phyloP scores from a whole-genome alignment of 805 yeast genomes.

The Starmerella etchellsii region DNA sequence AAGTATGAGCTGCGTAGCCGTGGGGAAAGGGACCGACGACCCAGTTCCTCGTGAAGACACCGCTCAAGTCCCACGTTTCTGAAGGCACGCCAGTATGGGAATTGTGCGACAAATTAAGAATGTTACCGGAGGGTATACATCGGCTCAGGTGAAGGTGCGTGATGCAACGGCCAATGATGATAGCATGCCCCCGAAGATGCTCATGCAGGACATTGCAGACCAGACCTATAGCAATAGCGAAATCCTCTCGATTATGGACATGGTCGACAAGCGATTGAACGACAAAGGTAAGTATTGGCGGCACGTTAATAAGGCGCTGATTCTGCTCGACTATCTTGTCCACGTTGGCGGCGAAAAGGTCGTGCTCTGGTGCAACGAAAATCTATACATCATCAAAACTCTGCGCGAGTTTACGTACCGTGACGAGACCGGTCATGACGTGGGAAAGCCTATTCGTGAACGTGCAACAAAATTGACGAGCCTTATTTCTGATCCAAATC shows the following conservation, averaged over 20 bases:
- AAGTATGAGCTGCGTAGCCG: no score
- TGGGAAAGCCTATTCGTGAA: slow-evolving; percentile 76
- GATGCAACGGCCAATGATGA: slow-evolving; percentile 82
- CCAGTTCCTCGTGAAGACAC: no score
- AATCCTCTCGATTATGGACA: slow-evolving; percentile 82
- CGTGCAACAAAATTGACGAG: slow-evolving; percentile 80
- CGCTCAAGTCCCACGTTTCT: not conserved
- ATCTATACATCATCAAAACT: slow-evolving; percentile 76
- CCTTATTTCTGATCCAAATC: slow-evolving; percentile 68
- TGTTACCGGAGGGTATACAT: slow-evolving; percentile 77
- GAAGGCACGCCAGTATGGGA: no score
- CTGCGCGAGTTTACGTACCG: slow-evolving; percentile 75
- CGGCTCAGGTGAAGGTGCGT: slow-evolving; percentile 76
- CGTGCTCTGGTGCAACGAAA: slow-evolving; percentile 84
- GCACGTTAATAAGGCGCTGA: slow-evolving; percentile 82
- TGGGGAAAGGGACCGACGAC: no score
- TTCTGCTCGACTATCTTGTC: slow-evolving; percentile 78
- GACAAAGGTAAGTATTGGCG: slow-evolving; percentile 97
- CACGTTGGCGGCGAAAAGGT: slow-evolving; percentile 79
- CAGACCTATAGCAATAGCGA: slow-evolving; percentile 60
- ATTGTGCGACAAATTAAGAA: slow-evolving; percentile 77
- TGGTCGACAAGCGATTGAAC: slow-evolving; percentile 79
- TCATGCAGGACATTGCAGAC: slow-evolving; percentile 72
- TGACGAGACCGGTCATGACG: slow-evolving; percentile 70
- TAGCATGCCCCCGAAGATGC: slow-evolving; percentile 65